Percentiles rank a stretch among this genome's conserved stretches.
These are phyloP conservation scores for Tubosaeta sp. DNA, from an alignment of 768 basidiomycete species.

Conservation along the genomic window DNA sequence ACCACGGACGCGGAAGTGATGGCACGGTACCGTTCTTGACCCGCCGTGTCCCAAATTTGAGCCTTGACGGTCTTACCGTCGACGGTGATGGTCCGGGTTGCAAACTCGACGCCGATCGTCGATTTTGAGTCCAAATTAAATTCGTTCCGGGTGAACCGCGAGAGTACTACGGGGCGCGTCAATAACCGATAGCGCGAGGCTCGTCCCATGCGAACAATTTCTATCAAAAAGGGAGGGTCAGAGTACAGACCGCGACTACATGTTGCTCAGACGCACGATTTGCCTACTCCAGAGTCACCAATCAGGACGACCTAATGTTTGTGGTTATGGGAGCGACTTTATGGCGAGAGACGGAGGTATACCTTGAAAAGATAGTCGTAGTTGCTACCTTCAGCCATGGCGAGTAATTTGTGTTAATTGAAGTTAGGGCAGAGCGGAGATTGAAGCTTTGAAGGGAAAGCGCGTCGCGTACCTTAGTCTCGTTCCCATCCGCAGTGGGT, in stretches of 20 bases:
- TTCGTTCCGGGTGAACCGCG: constrained; percentile 98
- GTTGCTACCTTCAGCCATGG: constrained; percentile 90
- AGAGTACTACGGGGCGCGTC: constrained; percentile 66
- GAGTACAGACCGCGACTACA: neutral
- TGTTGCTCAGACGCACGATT: constrained; percentile 72
- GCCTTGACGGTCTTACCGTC: constrained; percentile 97
- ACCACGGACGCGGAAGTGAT: constrained; percentile 86
- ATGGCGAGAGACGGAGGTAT: neutral
- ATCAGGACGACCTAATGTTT: constrained; percentile 85
- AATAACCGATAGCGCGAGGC: neutral
- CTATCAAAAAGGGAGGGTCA: constrained; percentile 14
- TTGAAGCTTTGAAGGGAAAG: too few species aligned
- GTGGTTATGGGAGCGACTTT: neutral
- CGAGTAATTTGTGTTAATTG: neutral
- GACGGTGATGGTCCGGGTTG: constrained; percentile 91
- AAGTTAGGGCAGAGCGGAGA: too few species aligned
- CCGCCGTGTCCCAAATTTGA: constrained; percentile 99
- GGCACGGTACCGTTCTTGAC: constrained; percentile 95
- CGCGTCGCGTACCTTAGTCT: too few species aligned
- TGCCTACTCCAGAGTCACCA: constrained; percentile 98
- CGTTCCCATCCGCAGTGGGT: too few species aligned
- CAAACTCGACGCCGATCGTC: constrained; percentile 99
- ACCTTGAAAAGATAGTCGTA: constrained; percentile 99
- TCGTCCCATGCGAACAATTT: constrained; percentile 28
- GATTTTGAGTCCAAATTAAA: constrained; percentile 99